Conservation (phyloP, 768 basidiomycete genomes). For the Rhizopogon vulgaris region DNA sequence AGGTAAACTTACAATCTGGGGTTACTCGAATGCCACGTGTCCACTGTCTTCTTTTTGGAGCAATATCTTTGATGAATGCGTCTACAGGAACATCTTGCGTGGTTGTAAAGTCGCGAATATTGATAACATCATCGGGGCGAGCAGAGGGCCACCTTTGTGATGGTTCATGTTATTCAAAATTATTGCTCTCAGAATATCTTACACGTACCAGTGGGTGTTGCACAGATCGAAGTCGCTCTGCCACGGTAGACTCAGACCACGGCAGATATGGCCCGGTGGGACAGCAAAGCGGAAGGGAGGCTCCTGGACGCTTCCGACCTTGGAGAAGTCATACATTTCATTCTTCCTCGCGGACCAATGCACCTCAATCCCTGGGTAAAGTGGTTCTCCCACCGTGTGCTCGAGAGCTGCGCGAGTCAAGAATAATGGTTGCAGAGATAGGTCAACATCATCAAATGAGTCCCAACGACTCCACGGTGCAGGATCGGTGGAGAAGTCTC, state of each 20-base stretch:
- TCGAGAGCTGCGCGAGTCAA: conserved; percentile 26
- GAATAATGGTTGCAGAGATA: conserved; percentile 14
- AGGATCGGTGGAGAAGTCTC: conserved; percentile 10
- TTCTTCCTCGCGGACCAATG: conserved; percentile 24
- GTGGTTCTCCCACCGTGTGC: conserved; percentile 24
- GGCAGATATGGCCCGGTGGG: conserved; percentile 22
- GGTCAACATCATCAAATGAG: conserved; percentile 13
- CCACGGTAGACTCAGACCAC: conserved; percentile 31
- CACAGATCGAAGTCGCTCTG: conserved; percentile 29
- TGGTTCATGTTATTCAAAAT: not conserved
- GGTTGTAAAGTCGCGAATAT: not conserved
- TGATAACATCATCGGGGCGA: conserved; percentile 7
- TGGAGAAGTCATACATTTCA: conserved; percentile 12
- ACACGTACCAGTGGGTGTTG: conserved; percentile 25
- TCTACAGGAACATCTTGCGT: not conserved
- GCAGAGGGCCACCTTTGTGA: conserved; percentile 6
- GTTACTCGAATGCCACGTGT: conserved; percentile 1
- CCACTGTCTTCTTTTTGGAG: conserved; percentile 2
- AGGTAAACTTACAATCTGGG: not conserved
- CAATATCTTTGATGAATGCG: not conserved
- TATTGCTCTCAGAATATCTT: not conserved
- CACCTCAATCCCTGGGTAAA: conserved; percentile 31
- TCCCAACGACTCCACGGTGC: conserved; percentile 2
- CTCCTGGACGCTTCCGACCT: not conserved
- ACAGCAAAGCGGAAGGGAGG: conserved; percentile 22